Evolutionary conservation across 2,329 filamentous ascomycete species (phyloP).

Genomic region (Uncinocarpus reesii): DNA sequence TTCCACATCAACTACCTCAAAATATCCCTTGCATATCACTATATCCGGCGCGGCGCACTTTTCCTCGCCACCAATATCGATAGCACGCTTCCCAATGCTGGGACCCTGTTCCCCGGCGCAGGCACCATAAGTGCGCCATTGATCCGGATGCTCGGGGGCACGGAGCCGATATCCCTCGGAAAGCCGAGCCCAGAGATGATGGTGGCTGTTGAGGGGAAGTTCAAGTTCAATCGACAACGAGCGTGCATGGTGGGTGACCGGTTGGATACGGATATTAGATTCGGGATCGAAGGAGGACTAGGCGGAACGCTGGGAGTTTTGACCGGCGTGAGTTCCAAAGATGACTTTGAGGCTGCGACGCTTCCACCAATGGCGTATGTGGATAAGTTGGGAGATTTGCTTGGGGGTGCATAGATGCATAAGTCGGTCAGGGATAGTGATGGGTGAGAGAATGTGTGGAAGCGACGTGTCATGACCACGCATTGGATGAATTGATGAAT

Average conservation of each 20-base stretch:
- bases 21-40: slow-evolving; percentile 72
- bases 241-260: slow-evolving; percentile 96
- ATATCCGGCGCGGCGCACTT: slow-evolving; percentile 64
- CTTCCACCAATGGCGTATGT: slow-evolving; percentile 74
- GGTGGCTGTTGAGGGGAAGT: slow-evolving; percentile 96
- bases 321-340: slow-evolving; percentile 74
- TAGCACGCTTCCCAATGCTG: slow-evolving; percentile 72
- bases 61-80: slow-evolving; percentile 94
- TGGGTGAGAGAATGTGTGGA: too few relatives aligned
- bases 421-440: too few relatives aligned
- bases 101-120: slow-evolving; percentile 81
- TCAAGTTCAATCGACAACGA: slow-evolving; percentile 68
- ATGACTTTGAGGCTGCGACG: slow-evolving; percentile 66
- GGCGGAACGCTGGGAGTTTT: slow-evolving; percentile 85
- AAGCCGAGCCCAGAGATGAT: slow-evolving; percentile 99
- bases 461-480: too few relatives aligned
- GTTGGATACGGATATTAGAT: slow-evolving; percentile 89
- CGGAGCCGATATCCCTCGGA: slow-evolving; percentile 67
- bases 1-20: slow-evolving; percentile 96
- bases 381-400: slow-evolving; percentile 70
- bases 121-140: slow-evolving; percentile 72
- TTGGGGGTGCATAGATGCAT: slow-evolving; percentile 21
- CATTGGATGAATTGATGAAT: too few relatives aligned
- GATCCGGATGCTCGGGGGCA: slow-evolving; percentile 55
- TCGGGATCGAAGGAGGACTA: slow-evolving; percentile 80